Base-by-base conservation (phyloP, 768 basidiomycete species). In the Dentipellis fragilis region DNA sequence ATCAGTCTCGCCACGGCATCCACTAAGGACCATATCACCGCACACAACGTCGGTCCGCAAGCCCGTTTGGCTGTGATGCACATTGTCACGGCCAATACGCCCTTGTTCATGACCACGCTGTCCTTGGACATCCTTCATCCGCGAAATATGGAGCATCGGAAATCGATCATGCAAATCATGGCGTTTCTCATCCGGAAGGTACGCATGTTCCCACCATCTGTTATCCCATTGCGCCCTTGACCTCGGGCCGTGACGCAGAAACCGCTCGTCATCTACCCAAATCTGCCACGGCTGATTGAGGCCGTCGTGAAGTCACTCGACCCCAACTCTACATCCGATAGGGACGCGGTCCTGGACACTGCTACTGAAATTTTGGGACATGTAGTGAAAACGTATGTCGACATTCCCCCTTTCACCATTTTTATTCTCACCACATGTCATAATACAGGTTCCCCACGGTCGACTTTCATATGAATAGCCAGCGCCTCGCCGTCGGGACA, bases 251-350 rank as follows among this genome's bases (percentile, higher is more conserved):
- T 29, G 29, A 2, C 38, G n/a, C 62, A 93, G 88, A 85, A 88
- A 63, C 93, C 94, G 1, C 72, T 89, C 23, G 83, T 95, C 8
- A 73, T 98, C 45, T 87, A 91, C 61, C 81, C 89, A 3, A 88
- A 86, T 62, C 72, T 98, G 23, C 87, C 94, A 0, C 80, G 84
- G 42, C 72, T 97, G 47, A 86, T 93, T 69, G 96, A 98, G 66
- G 93, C 94, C 1, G 93, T 98, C 0, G 93, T 98, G 16, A 94
- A 93, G 66, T 96, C 93, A 0, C 75, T 99, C 55, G 95, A 99
- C 70, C 96, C 96, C 14, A 94, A 90, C 66, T 84, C 75, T 45
- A 89, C 75, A 0, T 68, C 79, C 4, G 80, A 80, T 65, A 80
- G 85, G 49, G 93, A 97, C 22, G 89, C 91, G 1, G 87, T 97